These are phyloP conservation scores for Gillenia trifoliata DNA, from an alignment of 306 rosid species.

Conservation along the genomic window DNA sequence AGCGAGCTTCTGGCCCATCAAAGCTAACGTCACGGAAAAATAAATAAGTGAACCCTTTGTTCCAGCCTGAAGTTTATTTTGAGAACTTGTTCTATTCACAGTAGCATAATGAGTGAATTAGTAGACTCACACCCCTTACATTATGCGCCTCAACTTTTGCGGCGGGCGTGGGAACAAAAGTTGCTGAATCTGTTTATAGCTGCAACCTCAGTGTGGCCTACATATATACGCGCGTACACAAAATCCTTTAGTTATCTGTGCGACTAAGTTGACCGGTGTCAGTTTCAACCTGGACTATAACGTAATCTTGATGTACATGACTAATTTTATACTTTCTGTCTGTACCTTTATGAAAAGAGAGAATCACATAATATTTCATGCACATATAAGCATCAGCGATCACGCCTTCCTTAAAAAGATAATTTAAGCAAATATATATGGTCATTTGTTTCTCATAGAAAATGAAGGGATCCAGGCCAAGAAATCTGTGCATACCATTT, in stretches of 20 bases:
- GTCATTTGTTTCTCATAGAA: neutral
- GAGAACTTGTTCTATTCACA: slow-evolving; percentile 1
- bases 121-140: slow-evolving; percentile 22
- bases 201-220: slow-evolving; percentile 59
- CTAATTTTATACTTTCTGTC: neutral
- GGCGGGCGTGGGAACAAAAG: slow-evolving; percentile 69
- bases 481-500: neutral
- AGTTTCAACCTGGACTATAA: neutral
- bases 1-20: neutral
- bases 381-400: neutral
- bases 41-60: neutral
- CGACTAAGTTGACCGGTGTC: neutral
- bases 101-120: neutral
- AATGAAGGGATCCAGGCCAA: neutral
- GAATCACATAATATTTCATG: neutral
- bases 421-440: neutral
- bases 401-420: neutral
- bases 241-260: neutral
- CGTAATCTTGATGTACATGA: neutral
- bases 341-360: neutral
- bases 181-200: slow-evolving; percentile 83
- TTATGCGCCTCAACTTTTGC: slow-evolving; percentile 49
- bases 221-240: slow-evolving; percentile 12
- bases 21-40: neutral
- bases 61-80: neutral